phyloP scores from a whole-genome alignment of 305 asterid genomes.

The Fraxinus nigra region DNA sequence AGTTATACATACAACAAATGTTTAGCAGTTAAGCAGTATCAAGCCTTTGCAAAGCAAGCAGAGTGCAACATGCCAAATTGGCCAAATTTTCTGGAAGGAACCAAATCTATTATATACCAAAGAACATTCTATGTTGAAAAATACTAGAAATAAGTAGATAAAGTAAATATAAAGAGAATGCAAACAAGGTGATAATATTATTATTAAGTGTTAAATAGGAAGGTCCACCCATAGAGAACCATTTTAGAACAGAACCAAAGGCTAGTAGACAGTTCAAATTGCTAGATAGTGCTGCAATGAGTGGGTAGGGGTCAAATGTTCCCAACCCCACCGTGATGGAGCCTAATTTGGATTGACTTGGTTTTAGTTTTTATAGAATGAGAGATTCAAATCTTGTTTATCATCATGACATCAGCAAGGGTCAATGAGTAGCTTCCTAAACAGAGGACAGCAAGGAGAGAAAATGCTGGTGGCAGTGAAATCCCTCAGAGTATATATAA shows the following conservation, averaged over 20 bases:
- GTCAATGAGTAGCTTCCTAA: neutral
- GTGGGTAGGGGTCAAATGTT: neutral
- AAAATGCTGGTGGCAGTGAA: neutral
- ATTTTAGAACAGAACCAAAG: neutral
- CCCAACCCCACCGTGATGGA: neutral
- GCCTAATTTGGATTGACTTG: neutral
- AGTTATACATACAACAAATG: neutral
- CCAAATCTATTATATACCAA: neutral
- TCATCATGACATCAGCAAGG: neutral
- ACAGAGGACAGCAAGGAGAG: neutral
- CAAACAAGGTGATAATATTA: neutral
- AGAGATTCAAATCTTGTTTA: neutral
- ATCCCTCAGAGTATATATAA: neutral
- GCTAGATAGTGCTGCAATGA: neutral
- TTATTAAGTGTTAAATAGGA: neutral
- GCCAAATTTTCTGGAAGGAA: neutral
- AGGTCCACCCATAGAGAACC: neutral
- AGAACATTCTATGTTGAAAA: neutral
- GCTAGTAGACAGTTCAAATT: neutral
- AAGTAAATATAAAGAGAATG: neutral
- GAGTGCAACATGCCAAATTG: neutral
- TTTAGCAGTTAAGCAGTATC: neutral
- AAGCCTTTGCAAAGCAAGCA: neutral
- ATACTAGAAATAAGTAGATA: neutral
- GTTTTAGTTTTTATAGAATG: neutral